A percentile compares a stretch with the other conserved stretches of the same genome.
Conservation (phyloP, 805 yeast species). For the Starmerella bombicola region DNA sequence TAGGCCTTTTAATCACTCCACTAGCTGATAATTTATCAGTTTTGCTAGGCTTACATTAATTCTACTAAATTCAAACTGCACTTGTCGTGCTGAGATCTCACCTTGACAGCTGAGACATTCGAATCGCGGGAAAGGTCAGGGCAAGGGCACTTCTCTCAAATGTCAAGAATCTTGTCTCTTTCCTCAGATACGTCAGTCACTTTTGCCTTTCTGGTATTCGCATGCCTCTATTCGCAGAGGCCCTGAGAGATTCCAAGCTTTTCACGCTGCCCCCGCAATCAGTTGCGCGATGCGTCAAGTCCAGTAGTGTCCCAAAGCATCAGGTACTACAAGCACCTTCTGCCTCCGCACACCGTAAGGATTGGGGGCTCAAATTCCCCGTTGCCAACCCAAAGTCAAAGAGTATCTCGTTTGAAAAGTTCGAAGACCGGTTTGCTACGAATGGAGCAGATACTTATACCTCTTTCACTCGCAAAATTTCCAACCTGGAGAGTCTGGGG, state of each 20-base stretch:
- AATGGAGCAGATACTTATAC: slow-evolving; percentile 25
- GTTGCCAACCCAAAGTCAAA: slow-evolving; percentile 23
- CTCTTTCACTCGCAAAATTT: slow-evolving; percentile 22
- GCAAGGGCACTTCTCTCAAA: too few relatives aligned
- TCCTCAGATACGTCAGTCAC: too few relatives aligned
- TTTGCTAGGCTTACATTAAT: too few relatives aligned
- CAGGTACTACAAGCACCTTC: slow-evolving; percentile 28
- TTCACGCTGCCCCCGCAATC: slow-evolving; percentile 22
- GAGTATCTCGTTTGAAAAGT: slow-evolving; percentile 20
- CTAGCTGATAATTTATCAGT: too few relatives aligned
- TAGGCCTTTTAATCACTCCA: too few relatives aligned
- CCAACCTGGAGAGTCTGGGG: slow-evolving; percentile 26
- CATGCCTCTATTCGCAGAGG: slow-evolving; percentile 16
- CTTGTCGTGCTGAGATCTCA: too few relatives aligned
- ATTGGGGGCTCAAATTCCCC: slow-evolving; percentile 30
- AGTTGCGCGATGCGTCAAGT: slow-evolving; percentile 11
- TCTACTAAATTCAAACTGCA: too few relatives aligned
- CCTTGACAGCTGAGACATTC: too few relatives aligned
- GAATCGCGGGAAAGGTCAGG: too few relatives aligned
- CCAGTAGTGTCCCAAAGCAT: slow-evolving; percentile 22
- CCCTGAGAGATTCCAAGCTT: slow-evolving; percentile 23
- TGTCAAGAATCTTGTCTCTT: too few relatives aligned
- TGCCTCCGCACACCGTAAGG: slow-evolving; percentile 26
- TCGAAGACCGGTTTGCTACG: slow-evolving; percentile 25
- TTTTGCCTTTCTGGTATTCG: too few relatives aligned